phyloP scores from a whole-genome alignment of 164 flowering plant genomes.

The Umbellularia californica region DNA sequence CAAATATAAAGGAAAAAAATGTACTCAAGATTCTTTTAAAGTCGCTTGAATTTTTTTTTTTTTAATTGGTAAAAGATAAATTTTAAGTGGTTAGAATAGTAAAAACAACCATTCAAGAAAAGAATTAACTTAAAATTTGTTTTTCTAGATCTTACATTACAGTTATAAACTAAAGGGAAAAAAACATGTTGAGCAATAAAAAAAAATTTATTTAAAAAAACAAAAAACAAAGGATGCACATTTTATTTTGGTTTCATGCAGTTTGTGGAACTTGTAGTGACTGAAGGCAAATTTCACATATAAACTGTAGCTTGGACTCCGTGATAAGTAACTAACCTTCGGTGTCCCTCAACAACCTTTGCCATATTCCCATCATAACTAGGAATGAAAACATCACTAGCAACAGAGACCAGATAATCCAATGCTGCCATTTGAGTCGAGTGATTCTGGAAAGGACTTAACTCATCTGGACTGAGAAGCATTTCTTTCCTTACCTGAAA shows the following conservation, averaged over 20 bases:
- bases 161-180: no score
- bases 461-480: slow-evolving; percentile 53
- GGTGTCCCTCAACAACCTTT: slow-evolving; percentile 80
- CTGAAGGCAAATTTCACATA: neutral
- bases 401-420: slow-evolving; percentile 72
- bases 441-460: slow-evolving; percentile 61
- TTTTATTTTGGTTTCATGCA: no score
- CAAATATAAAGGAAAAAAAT: no score
- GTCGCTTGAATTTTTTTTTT: no score
- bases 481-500: slow-evolving; percentile 67
- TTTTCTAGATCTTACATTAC: no score
- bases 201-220: no score
- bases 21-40: no score
- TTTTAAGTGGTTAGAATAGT: no score
- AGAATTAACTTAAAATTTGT: no score
- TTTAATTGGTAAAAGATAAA: no score
- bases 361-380: slow-evolving; percentile 92
- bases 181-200: no score
- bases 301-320: neutral
- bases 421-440: slow-evolving; percentile 89
- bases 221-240: neutral
- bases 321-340: slow-evolving; percentile 38
- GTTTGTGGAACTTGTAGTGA: neutral
- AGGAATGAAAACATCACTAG: slow-evolving; percentile 69
- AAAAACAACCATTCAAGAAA: no score